These are phyloP conservation scores for Eragrostis tef DNA, from an alignment of 202 grass and related monocot genomes.

Conservation along the genomic window DNA sequence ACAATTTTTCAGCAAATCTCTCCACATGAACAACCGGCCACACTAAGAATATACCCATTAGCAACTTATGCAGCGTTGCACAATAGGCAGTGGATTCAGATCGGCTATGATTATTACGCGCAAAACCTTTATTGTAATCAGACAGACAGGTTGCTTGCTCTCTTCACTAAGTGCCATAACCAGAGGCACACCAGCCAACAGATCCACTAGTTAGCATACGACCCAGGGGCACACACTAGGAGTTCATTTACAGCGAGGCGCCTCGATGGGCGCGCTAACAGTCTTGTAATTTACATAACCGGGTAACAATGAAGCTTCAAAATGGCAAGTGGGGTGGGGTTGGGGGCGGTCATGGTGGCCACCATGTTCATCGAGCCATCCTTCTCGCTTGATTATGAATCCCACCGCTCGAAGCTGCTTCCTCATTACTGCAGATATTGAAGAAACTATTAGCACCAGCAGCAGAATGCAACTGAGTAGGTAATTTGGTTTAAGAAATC, in stretches of 20 bases:
- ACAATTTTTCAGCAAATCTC: not conserved
- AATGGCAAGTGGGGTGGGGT: constrained; percentile 16
- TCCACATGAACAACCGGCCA: constrained; percentile 12
- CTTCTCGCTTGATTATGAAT: constrained; percentile 43
- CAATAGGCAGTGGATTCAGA: not conserved
- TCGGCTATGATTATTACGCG: constrained; percentile 30
- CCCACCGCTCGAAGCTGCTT: constrained; percentile 32
- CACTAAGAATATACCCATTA: constrained; percentile 16
- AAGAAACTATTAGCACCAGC: constrained; percentile 18
- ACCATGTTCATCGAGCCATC: constrained; percentile 24
- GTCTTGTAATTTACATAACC: constrained; percentile 49
- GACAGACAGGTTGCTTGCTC: constrained; percentile 47
- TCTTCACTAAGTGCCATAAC: constrained; percentile 40
- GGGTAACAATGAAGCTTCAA: constrained; percentile 37
- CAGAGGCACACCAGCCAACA: constrained; percentile 38
- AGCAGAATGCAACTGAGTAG: not conserved
- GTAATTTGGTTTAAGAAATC: not conserved
- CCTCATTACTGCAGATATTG: constrained; percentile 47
- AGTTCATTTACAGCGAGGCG: constrained; percentile 54
- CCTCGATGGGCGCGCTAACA: not conserved
- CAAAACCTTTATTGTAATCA: constrained; percentile 51
- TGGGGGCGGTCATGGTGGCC: not conserved
- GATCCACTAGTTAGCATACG: constrained; percentile 45
- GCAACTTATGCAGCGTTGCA: not conserved
- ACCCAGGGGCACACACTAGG: constrained; percentile 35